Conservation (phyloP, 2,329 filamentous ascomycete genomes). For the Fusarium miscanthi region DNA sequence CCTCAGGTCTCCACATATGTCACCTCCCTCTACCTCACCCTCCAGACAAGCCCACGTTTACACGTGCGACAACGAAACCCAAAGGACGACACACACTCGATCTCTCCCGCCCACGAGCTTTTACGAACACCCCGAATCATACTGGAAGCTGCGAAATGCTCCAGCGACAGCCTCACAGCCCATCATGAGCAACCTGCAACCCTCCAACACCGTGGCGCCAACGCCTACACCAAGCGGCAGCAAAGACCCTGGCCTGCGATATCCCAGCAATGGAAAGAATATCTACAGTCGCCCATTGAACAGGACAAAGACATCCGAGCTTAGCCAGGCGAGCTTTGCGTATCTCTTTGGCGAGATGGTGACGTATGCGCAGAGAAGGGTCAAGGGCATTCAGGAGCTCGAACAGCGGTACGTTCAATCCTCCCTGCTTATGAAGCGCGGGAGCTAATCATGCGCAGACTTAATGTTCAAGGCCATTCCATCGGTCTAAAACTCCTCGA, state of each 20-base stretch:
- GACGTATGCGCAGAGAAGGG: constrained; percentile 88
- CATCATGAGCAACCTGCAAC: constrained; percentile 64
- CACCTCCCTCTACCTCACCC: constrained; percentile 16
- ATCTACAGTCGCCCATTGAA: constrained; percentile 98
- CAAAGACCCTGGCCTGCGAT: constrained; percentile 76
- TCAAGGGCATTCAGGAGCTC: constrained; percentile 92
- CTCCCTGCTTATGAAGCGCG: not conserved
- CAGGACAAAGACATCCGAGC: constrained; percentile 86
- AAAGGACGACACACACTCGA: not conserved
- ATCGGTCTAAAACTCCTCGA: constrained; percentile 95
- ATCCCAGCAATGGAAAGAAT: constrained; percentile 93
- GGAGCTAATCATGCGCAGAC: constrained; percentile 58
- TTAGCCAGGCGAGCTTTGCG: constrained; percentile 93
- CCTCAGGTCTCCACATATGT: constrained; percentile 39
- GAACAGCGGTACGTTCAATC: constrained; percentile 77
- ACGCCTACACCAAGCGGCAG: constrained; percentile 45
- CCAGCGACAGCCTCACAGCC: constrained; percentile 21
- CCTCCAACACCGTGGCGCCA: constrained; percentile 53
- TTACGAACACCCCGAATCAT: accelerated
- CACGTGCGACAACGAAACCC: constrained; percentile 30
- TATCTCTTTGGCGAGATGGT: constrained; percentile 98
- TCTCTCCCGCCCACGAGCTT: not conserved
- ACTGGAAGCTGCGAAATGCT: constrained; percentile 29
- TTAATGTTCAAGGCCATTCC: constrained; percentile 92
- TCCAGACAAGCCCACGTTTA: constrained; percentile 33